Evolutionary conservation across 345 rosid species (phyloP), one percentile per base, ranked within the genome.

Genomic region (Lepidium aucheri): DNA sequence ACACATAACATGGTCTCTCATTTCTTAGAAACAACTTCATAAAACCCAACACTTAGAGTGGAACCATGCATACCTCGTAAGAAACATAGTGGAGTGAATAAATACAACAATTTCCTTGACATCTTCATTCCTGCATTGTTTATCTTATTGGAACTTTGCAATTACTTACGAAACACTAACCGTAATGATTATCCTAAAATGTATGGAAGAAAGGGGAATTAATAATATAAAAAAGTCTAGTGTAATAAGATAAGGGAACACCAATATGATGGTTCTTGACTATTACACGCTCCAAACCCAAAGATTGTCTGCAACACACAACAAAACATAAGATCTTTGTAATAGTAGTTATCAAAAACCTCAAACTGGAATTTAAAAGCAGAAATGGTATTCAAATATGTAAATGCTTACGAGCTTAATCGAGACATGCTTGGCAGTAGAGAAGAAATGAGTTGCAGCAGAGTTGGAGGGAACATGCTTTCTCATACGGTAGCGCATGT

Each of bases 181-280:
- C 10, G 13, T 5, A 26, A 26, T 26, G 30, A 26, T 26, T 26
- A 53, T 54, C 14, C 16, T 2, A 15, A 50, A 20, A 32, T 45
- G 17, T 30, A 16, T 17, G 5, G 30, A 26, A 61, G n/a, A 5
- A 34, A 46, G 17, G 3, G 10, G 12, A 4, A 41, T 3, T 4
- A 16, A 51, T 42, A 17, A 52, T 40, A 84, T 84, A 79, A 46
- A 84, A 86, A 68, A 86, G 59, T 59, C 92, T 85, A 3, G 82
- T 78, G 69, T 86, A 84, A 50, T 78, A 75, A 38, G 88, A 84
- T 43, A 86, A 84, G 5, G 90, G 92, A 28, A 86, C 60, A 74
- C 83, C 80, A 0, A 74, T 67, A 41, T 78, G 81, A 12, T 68
- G 78, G 47, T 84, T 83, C 74, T 81, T 83, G 55, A 89, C 76